Percentiles rank a stretch among this genome's conserved stretches.
These are phyloP conservation scores for Rhodotorula babjevae DNA, from an alignment of 768 basidiomycete species.

Conservation along the genomic window DNA sequence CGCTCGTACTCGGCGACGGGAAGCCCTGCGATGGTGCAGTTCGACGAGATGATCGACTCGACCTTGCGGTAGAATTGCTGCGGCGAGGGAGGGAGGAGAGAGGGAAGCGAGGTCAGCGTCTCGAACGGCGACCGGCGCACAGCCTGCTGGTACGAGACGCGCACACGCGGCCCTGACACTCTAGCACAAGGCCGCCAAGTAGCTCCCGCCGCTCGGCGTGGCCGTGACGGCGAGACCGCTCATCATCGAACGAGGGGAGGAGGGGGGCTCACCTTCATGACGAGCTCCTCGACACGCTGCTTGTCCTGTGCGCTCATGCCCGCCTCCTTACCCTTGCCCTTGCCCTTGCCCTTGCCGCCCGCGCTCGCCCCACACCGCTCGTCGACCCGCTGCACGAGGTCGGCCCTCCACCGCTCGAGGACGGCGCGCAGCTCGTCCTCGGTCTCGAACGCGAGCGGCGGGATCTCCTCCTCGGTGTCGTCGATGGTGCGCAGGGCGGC, in stretches of 20 bases:
- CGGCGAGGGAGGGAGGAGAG: not conserved
- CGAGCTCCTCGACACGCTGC: constrained; percentile 1
- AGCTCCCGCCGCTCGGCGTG: not conserved
- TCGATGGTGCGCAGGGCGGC: not conserved
- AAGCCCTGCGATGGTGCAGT: constrained; percentile 13
- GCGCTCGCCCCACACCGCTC: too few relatives aligned
- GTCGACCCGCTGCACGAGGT: not conserved
- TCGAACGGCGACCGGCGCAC: too few relatives aligned
- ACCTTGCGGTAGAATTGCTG: constrained; percentile 16
- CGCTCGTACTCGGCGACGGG: not conserved
- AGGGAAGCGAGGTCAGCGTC: not conserved
- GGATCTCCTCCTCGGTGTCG: constrained; percentile 6
- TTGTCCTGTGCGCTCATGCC: not conserved
- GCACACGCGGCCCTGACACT: too few relatives aligned
- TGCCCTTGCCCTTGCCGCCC: not conserved
- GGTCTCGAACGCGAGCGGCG: constrained; percentile 11
- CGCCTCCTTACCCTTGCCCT: not conserved
- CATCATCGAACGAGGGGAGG: not conserved
- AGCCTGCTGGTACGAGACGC: too few relatives aligned
- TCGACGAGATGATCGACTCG: constrained; percentile 10
- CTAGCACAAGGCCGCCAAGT: not conserved
- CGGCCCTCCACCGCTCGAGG: constrained; percentile 6
- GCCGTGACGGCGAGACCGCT: not conserved
- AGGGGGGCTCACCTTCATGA: constrained; percentile 7
- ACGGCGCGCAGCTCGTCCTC: constrained; percentile 14